phyloP scores from a whole-genome alignment of 345 rosid genomes.

The Citrus sinensis region DVS_A1.0 CM039164.1:5720501-5721000 shows the following conservation, averaged over 20 bases:
- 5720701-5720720: slow-evolving; percentile 70
- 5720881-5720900: slow-evolving; percentile 37
- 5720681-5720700: slow-evolving; percentile 57
- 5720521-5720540: not conserved
- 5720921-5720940: not conserved
- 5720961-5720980: too few relatives aligned
- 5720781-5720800: slow-evolving; percentile 63
- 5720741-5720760: slow-evolving; percentile 30
- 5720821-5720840: slow-evolving; percentile 84
- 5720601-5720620: slow-evolving; percentile 40
- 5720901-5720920: not conserved
- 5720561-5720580: not conserved
- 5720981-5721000: not conserved
- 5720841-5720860: slow-evolving; percentile 65
- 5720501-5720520: not conserved
- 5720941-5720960: not conserved
- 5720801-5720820: slow-evolving; percentile 53
- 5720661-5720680: slow-evolving; percentile 79
- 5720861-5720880: slow-evolving; percentile 44
- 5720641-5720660: slow-evolving; percentile 74
- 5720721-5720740: slow-evolving; percentile 63
- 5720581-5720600: not conserved
- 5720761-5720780: slow-evolving; percentile 60
- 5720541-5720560: not conserved
- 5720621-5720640: slow-evolving; percentile 70